Evolutionary conservation across 2,329 filamentous ascomycete genomes (phyloP).

Genomic region (Claviceps humidiphila): DNA sequence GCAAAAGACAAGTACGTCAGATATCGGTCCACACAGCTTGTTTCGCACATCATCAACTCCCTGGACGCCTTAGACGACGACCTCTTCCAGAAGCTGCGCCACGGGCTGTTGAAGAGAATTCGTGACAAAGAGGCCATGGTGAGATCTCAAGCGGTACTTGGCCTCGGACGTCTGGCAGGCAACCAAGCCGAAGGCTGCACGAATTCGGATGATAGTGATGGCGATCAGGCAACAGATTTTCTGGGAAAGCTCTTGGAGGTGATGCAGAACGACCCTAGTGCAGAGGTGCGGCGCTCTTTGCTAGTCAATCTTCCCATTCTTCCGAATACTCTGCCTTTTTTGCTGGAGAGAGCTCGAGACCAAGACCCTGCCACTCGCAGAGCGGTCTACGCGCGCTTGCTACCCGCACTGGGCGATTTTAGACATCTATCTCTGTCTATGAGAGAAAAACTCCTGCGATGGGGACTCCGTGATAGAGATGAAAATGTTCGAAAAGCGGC

Average conservation of each 20-base stretch:
- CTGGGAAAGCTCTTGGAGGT: conserved; percentile 76
- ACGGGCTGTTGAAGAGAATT: conserved; percentile 70
- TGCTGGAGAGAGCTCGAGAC: conserved; percentile 84
- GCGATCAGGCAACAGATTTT: conserved; percentile 50
- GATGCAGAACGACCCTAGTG: conserved; percentile 85
- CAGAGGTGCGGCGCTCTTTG: conserved; percentile 79
- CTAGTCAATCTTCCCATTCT: conserved; percentile 83
- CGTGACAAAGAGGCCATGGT: conserved; percentile 91
- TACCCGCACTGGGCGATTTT: conserved; percentile 87
- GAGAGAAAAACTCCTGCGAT: conserved; percentile 87
- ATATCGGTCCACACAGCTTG: conserved; percentile 78
- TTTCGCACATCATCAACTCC: conserved; percentile 84
- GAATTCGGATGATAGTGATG: conserved; percentile 57
- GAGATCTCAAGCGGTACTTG: conserved; percentile 80
- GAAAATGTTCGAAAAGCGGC: conserved; percentile 89
- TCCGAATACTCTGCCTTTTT: conserved; percentile 67
- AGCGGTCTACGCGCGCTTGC: conserved; percentile 72
- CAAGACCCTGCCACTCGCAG: conserved; percentile 72
- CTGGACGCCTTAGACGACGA: conserved; percentile 87
- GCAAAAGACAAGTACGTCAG: conserved; percentile 89
- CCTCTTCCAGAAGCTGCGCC: conserved; percentile 68
- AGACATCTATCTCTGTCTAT: conserved; percentile 84
- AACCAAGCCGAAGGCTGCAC: conserved; percentile 60
- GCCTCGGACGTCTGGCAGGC: conserved; percentile 71
- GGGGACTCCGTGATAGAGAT: conserved; percentile 88